Evolutionary conservation across 2,329 filamentous ascomycete genomes (phyloP).

Genomic region (Zarea fungicola): DNA sequence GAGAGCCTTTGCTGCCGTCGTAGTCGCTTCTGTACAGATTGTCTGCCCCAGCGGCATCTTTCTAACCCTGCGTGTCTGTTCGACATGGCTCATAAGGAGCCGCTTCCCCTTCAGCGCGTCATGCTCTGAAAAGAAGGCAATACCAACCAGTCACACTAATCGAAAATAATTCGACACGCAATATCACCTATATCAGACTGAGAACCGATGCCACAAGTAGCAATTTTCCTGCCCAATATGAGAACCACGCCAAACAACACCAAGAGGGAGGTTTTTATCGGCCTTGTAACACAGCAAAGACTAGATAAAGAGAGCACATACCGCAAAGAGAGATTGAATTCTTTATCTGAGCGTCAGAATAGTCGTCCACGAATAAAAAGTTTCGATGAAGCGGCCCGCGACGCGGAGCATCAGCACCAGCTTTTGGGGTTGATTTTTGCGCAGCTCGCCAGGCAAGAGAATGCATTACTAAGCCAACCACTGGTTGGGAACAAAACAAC

Average conservation of each 20-base stretch:
- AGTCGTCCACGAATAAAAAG: background rate
- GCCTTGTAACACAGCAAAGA: background rate
- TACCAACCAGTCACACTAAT: no score
- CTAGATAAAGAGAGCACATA: constrained; percentile 4
- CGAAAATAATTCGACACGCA: no score
- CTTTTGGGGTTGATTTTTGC: background rate
- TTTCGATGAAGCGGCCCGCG: background rate
- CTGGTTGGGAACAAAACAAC: background rate
- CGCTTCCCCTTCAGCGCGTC: no score
- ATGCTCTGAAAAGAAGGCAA: no score
- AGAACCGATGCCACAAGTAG: background rate
- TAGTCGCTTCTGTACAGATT: no score
- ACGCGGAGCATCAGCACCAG: background rate
- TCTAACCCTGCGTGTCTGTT: no score
- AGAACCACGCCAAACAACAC: background rate
- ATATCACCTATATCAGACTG: no score
- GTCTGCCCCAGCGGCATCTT: no score
- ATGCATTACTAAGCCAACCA: background rate
- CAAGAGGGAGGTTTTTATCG: background rate
- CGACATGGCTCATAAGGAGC: no score
- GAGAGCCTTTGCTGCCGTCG: no score
- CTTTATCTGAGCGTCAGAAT: background rate
- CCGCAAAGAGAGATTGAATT: background rate
- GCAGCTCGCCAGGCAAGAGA: background rate
- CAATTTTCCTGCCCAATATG: background rate